A percentile compares a stretch with the other conserved stretches of the same genome.
Evolutionary conservation across 257 asterid species (phyloP).

Genomic region (Fraxinus americana): DNA sequence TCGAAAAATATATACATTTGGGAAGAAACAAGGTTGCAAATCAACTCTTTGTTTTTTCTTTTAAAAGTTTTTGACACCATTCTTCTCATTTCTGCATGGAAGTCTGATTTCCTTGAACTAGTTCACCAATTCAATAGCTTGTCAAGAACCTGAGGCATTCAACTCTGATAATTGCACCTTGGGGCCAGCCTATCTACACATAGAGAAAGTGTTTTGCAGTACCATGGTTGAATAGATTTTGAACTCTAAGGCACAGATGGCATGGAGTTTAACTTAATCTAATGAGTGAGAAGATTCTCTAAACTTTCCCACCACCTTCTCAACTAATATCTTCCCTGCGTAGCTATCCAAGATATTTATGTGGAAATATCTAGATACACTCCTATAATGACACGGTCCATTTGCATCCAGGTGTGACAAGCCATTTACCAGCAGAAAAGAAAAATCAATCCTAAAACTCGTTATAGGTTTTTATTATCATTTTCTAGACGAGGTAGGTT

Average conservation of each 20-base stretch:
- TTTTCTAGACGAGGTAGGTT: not conserved
- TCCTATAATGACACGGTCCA: not conserved
- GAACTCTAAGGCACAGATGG: not conserved
- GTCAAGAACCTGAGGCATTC: too few relatives aligned
- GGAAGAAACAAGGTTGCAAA: slow-evolving; percentile 3
- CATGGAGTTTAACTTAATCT: not conserved
- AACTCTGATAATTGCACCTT: too few relatives aligned
- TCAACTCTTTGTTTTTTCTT: not conserved
- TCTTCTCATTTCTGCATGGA: not conserved
- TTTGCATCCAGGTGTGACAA: not conserved
- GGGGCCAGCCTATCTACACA: not conserved
- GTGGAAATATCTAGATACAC: not conserved
- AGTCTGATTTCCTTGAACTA: not conserved
- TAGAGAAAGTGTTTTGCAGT: not conserved
- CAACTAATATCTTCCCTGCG: not conserved
- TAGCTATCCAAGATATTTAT: not conserved
- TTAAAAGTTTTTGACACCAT: not conserved
- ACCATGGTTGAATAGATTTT: not conserved
- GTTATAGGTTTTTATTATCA: not conserved
- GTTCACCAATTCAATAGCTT: not conserved
- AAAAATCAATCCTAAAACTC: not conserved
- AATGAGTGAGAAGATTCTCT: not conserved
- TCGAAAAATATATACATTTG: slow-evolving; percentile 1
- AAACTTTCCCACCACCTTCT: not conserved
- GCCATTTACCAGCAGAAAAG: slow-evolving; percentile 2